Evolutionary conservation across 352 stramenopile genomes (phyloP).

Genomic region (Phytophthora meadii): DNA sequence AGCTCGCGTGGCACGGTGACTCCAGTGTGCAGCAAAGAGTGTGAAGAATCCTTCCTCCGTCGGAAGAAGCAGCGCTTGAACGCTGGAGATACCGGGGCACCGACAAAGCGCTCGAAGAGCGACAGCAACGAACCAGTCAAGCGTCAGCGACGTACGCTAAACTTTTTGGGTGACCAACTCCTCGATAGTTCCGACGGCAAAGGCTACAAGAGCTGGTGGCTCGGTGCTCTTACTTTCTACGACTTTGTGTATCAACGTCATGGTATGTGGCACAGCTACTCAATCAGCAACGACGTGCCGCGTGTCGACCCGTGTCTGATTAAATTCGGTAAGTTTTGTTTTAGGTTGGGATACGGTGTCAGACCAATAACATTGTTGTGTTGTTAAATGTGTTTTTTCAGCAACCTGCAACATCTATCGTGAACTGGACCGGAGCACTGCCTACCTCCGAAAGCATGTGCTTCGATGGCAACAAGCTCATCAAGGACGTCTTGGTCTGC

Average conservation of each 20-base stretch:
- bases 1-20: conserved; percentile 63
- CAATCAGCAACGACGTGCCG: conserved; percentile 71
- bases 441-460: conserved; percentile 83
- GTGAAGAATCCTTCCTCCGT: conserved; percentile 59
- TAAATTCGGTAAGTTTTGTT: conserved; percentile 67
- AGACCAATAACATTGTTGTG: conserved; percentile 10
- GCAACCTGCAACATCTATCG: conserved; percentile 88
- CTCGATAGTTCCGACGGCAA: conserved; percentile 73
- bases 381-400: conserved; percentile 21
- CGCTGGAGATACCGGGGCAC: background rate
- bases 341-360: background rate
- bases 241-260: conserved; percentile 89
- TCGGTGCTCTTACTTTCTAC: conserved; percentile 82
- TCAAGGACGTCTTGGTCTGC: conserved; percentile 70
- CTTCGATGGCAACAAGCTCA: conserved; percentile 80
- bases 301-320: conserved; percentile 75
- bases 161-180: conserved; percentile 79
- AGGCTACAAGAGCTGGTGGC: conserved; percentile 89
- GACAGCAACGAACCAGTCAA: conserved; percentile 44
- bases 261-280: conserved; percentile 89
- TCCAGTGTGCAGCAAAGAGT: conserved; percentile 73
- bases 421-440: conserved; percentile 81
- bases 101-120: conserved; percentile 47
- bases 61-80: conserved; percentile 48
- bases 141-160: conserved; percentile 63